Conservation (phyloP, 495 filamentous ascomycete species). For the Cercophora newfieldiana region DNA sequence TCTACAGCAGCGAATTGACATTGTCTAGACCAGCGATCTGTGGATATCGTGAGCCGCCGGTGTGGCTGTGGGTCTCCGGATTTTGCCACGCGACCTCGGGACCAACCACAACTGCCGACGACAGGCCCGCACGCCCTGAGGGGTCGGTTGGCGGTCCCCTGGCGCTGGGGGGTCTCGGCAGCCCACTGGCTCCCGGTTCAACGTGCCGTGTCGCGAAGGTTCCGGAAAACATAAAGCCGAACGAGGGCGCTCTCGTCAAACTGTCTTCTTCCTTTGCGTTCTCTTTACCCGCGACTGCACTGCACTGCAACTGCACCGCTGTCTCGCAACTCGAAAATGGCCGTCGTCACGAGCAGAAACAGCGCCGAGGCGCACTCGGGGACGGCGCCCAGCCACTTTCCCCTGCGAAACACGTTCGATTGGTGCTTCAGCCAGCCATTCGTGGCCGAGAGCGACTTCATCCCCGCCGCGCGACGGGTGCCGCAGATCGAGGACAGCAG, state of each 20-base stretch:
- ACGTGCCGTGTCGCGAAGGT: constrained; percentile 6
- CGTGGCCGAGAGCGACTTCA: constrained; percentile 21
- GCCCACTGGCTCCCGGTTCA: constrained; percentile 1
- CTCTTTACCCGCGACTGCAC: background rate
- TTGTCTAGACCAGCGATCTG: no score
- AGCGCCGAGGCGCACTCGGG: constrained; percentile 22
- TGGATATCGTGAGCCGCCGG: no score
- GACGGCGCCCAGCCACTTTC: constrained; percentile 26
- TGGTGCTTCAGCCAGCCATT: constrained; percentile 36
- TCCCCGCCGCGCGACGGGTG: constrained; percentile 24
- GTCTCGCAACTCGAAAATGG: background rate
- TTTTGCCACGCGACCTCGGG: background rate
- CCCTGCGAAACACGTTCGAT: constrained; percentile 26
- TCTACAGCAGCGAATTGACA: no score
- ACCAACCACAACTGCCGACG: background rate
- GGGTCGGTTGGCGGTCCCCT: background rate
- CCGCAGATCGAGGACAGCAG: constrained; percentile 24
- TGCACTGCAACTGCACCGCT: background rate
- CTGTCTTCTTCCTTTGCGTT: background rate
- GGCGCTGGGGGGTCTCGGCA: background rate
- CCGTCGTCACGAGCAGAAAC: background rate
- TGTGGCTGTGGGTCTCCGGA: background rate
- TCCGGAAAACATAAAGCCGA: constrained; percentile 15
- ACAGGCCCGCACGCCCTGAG: background rate
- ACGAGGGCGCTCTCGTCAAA: background rate